Conservation (phyloP, 768 basidiomycete species). For the Auricularia sp. region DNA sequence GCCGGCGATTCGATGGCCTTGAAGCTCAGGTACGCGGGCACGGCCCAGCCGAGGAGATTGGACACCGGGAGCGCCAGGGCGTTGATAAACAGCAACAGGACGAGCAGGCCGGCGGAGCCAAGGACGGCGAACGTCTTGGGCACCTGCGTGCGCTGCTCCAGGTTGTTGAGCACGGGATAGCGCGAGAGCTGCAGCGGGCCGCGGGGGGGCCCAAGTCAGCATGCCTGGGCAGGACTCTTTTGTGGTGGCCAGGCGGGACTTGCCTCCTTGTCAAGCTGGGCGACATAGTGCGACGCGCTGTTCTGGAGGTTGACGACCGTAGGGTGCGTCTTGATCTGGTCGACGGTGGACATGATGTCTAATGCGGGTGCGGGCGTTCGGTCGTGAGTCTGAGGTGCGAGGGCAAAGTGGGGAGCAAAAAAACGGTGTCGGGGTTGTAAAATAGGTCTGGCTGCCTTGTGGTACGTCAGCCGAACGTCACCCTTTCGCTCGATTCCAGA, state of each 20-base stretch:
- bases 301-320: conserved; percentile 74
- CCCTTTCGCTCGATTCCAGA: no score
- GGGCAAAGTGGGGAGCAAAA: no score
- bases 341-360: not conserved
- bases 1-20: conserved; percentile 86
- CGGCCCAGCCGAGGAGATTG: conserved; percentile 87
- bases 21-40: conserved; percentile 93
- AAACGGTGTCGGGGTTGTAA: no score
- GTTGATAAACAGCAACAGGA: conserved; percentile 76
- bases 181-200: conserved; percentile 50
- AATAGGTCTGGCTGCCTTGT: no score
- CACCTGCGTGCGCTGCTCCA: conserved; percentile 85
- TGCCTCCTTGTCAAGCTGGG: conserved; percentile 96
- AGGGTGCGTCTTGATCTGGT: conserved; percentile 58
- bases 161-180: conserved; percentile 72
- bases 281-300: conserved; percentile 71
- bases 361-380: no score
- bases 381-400: no score
- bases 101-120: conserved; percentile 55
- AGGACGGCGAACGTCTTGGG: conserved; percentile 89
- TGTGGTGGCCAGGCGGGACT: conserved; percentile 14
- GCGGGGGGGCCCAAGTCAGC: no score
- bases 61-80: conserved; percentile 86
- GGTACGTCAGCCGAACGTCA: no score
- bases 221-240: no score